Base-by-base conservation (phyloP, 1,139 yeast genomes). In the Wickerhamomyces sp. region DNA sequence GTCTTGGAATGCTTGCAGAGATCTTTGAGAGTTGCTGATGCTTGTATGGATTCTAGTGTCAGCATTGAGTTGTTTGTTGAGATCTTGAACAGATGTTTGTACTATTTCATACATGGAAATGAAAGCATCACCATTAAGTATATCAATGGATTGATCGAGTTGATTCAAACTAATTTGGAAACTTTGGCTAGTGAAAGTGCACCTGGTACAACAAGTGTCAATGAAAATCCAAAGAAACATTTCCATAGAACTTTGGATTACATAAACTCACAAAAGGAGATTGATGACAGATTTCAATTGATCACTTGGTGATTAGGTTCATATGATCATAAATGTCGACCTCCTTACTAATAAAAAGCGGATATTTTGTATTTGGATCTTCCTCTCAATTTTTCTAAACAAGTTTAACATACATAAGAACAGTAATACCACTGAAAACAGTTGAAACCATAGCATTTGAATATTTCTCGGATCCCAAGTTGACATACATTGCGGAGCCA, bases 11-110 rank as follows among this genome's bases (percentile, higher is more conserved):
- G 87, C 51, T 59, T 81, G 23, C 86, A 79, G 52, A 66, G 91
- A 48, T 77, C 96, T 0, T 62, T 91, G 21, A 70, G 96, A 32
- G 86, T 87, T 9, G 96, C 97, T 0, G 97, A 91, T 57, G 85
- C 94, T 12, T 85, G 94, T 44, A 81, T 91, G 80, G 97, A 87
- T 51, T 77, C 82, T 4, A 79, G 76, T 43, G 81, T 78, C 12
- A 79, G 89, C 24, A 68, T 84, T 32, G 89, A 86, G 57, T 66
- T 91, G 39, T 89, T 91, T 64, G 80, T 91, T 33, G 97, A 91
- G 61, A 86, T 91, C 17, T 67, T 91, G 45, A 87, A 87, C 62
- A 74, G 89, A 41, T 87, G 95, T 47, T 61, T 89, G 26, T 84
- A 87, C 50, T 91, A 82, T 58, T 82, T 83, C 57, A 80, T 86